Conservation (phyloP, 768 basidiomycete species). For the Fomitopsis serialis region DNA sequence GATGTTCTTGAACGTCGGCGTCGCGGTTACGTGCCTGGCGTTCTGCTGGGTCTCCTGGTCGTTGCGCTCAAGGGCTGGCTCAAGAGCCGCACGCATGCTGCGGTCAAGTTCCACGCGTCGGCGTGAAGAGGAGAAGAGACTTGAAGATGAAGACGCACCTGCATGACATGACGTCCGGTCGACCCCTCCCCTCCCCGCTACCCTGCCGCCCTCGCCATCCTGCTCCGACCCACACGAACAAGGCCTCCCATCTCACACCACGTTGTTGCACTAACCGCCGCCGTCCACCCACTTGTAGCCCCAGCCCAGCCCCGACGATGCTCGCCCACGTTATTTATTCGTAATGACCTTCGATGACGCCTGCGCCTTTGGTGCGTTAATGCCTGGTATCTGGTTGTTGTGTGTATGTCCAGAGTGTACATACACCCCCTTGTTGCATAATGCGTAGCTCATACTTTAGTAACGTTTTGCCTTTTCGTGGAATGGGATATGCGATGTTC, state of each 20-base stretch:
- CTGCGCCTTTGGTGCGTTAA: background rate
- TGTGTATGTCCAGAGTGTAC: background rate
- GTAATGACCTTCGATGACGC: background rate
- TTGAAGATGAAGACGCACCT: background rate
- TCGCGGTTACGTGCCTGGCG: conserved; percentile 81
- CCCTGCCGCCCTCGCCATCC: background rate
- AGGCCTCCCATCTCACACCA: background rate
- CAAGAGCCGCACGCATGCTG: conserved; percentile 35
- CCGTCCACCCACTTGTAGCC: background rate
- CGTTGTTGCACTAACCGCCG: background rate
- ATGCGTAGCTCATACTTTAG: background rate
- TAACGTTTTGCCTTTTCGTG: background rate
- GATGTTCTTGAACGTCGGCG: conserved; percentile 84
- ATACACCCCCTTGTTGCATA: background rate
- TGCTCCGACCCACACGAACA: background rate
- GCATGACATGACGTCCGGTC: background rate
- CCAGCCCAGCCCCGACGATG: background rate
- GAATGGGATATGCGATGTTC: background rate
- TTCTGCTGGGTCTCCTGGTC: conserved; percentile 80
- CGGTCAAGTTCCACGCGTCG: conserved; percentile 29
- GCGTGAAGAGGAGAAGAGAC: conserved; percentile 19
- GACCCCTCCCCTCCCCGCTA: too few relatives aligned
- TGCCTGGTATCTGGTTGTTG: background rate
- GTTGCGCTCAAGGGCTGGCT: conserved; percentile 84
- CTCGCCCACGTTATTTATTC: background rate